Evolutionary conservation across 176 grass and related monocot genomes (phyloP), one percentile per base, ranked within the genome.

Genomic region (Raddia distichophylla): DNA sequence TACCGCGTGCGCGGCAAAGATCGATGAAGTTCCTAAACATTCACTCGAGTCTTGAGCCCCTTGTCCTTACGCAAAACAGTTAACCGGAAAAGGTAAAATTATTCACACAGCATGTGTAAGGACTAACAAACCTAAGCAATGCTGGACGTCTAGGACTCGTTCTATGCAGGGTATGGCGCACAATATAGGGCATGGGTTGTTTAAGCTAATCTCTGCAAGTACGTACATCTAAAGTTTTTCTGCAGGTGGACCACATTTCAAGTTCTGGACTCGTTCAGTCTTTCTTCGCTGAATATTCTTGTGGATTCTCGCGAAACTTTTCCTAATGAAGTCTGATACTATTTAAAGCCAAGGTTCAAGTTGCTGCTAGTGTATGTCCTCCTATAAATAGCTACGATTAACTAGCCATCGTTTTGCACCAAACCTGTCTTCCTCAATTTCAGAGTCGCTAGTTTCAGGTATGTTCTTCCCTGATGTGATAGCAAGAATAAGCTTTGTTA

Each of bases 341-440:
- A 16, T 71, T 68, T 35, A 10, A 67, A 51, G 4, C n/a, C 52
- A 14, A 37, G 16, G 2, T n/a, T 70, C 15, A 4, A 69, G 1
- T 68, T 18, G 11, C 48, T 60, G 35, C 32, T 57, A 5, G 27
- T 6, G 6, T 52, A 6, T 1, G 37, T 40, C 37, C 1, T 3
- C 14, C 48, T 80, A 85, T 79, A 88, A 85, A 89, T 82, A 63
- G 7, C 0, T n/a, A 27, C 32, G 15, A 49, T 2, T 56, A 27
- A 27, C 27, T 27, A 13, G 1, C 40, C 37, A 40, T 33, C 64
- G 40, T 55, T 61, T 27, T 54, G 44, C 75, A 43, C 18, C 67
- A 32, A 40, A 73, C 50, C 53, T 88, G 52, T 5, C 43, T 11
- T n/a, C 8, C 62, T 69, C 49, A 47, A 48, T 44, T 87, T 63